Evolutionary conservation across 495 filamentous ascomycete genomes (phyloP), one percentile per base, ranked within the genome.

Genomic region (Usnea hakonensis): DNA sequence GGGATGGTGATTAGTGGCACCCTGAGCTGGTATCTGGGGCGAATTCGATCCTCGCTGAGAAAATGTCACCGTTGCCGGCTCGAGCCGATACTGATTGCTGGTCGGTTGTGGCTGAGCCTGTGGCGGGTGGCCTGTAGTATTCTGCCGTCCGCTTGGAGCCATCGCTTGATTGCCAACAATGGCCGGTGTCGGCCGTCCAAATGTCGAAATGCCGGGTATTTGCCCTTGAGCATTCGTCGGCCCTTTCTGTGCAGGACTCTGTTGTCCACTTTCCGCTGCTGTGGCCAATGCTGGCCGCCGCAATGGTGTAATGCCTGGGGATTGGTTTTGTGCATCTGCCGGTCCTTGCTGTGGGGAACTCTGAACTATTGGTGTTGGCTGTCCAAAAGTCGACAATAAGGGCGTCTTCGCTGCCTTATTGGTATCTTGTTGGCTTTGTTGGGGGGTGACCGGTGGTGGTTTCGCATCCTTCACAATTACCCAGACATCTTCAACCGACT

Each of bases 401-500:
- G 62, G 43, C 19, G 28, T n/a, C 21, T 55, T 43, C 41, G 36
- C 43, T 37, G 53, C 56, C 46, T 58, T 57, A 36, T 46, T 50
- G 44, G 61, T 28, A 30, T 46, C 36, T 53, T 60, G 65, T 17
- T 54, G 57, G 21, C 73, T 40, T 30, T 64, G 69, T 37, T 76
- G 67, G 19, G 73, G 61, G 40, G 79, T 71, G 21, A 79, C 73
- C 13, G 81, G 74, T 14, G 80, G 75, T 56, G 85, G 80, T 67
- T 85, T 90, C n/a, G 84, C 83, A 30, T 76, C 76, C 74, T 92
- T 90, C 0, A 86, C 90, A 36, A 87, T 74, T 43, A 87, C 84
- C 90, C 90, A 97, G 0, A 96, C 91, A 70, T 95, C 90, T 14
- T 74, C 78, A 9, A 97, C 90, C 17, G 90, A 83, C 61, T 81